These are phyloP conservation scores for Coelastrella sp. DNA, from an alignment of 139 green algal genomes.

Conservation along the genomic window DNA sequence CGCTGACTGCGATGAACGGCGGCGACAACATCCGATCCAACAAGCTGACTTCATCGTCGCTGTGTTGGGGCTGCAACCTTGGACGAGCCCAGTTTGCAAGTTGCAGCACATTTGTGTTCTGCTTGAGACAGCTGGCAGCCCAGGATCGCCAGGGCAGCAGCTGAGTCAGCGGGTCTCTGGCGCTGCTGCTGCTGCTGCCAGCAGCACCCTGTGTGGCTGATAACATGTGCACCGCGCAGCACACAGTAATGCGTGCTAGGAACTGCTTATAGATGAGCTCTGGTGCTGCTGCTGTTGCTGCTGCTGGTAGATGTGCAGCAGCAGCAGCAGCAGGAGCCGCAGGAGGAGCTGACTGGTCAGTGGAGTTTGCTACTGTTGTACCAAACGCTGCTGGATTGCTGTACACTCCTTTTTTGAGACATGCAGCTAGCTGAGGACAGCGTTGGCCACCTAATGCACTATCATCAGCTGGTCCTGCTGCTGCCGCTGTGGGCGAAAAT, in stretches of 20 bases:
- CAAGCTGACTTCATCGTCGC: not conserved
- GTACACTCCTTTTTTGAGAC: not conserved
- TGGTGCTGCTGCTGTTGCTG: not conserved
- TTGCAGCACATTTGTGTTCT: not conserved
- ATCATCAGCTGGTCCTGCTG: not conserved
- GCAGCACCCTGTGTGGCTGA: not conserved
- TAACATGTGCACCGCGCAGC: not conserved
- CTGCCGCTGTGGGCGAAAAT: not conserved
- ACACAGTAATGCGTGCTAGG: not conserved
- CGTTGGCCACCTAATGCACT: not conserved
- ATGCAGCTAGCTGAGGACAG: not conserved
- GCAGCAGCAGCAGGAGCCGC: too few species aligned
- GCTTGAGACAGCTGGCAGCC: not conserved
- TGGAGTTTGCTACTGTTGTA: too few species aligned
- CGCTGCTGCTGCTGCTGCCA: not conserved
- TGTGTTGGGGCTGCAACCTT: not conserved
- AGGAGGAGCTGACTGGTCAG: not conserved
- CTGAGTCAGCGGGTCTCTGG: not conserved
- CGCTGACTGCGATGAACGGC: not conserved
- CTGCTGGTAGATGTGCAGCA: too few species aligned
- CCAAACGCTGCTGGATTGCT: not conserved
- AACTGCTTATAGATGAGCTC: not conserved
- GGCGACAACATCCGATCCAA: not conserved
- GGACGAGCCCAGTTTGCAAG: not conserved
- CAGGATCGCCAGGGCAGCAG: not conserved